These are phyloP conservation scores for Lichenothelia convexa DNA, from an alignment of 495 filamentous ascomycete species.

Conservation along the genomic window DNA sequence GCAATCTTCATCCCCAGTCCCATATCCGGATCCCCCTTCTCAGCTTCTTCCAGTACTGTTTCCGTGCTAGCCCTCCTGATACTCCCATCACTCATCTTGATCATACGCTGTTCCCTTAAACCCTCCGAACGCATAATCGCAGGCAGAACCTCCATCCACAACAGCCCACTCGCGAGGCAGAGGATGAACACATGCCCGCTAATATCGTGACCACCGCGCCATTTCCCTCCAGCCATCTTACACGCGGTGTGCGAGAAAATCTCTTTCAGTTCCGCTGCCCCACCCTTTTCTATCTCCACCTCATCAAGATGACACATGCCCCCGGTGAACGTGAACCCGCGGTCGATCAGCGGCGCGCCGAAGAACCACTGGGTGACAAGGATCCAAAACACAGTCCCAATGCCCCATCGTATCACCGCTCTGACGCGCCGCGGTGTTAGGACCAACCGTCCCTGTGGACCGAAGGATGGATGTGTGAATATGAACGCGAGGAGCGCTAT, in stretches of 20 bases:
- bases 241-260: conserved; percentile 62
- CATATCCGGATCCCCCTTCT: conserved; percentile 9
- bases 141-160: conserved; percentile 63
- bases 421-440: conserved; percentile 27
- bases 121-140: conserved; percentile 29
- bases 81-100: conserved; percentile 42
- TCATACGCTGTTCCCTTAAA: conserved; percentile 33
- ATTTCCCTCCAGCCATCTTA: conserved; percentile 59
- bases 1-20: conserved; percentile 29
- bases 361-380: conserved; percentile 93
- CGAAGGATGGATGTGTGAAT: conserved; percentile 35
- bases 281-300: conserved; percentile 15
- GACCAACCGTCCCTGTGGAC: conserved; percentile 16
- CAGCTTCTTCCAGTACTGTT: conserved; percentile 9
- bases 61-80: conserved; percentile 22
- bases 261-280: conserved; percentile 28
- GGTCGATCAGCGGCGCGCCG: conserved; percentile 73
- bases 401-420: conserved; percentile 42
- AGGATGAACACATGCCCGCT: conserved; percentile 90
- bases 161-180: conserved; percentile 58
- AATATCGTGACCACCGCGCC: conserved; percentile 84
- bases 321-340: conserved; percentile 62
- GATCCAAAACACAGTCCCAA: conserved; percentile 75
- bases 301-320: conserved; percentile 41
- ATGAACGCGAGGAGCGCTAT: conserved; percentile 45